Percentiles rank a stretch among this genome's conserved stretches.
Conservation (phyloP, 2,329 filamentous ascomycete species). For the Epichloe baconii region DNA sequence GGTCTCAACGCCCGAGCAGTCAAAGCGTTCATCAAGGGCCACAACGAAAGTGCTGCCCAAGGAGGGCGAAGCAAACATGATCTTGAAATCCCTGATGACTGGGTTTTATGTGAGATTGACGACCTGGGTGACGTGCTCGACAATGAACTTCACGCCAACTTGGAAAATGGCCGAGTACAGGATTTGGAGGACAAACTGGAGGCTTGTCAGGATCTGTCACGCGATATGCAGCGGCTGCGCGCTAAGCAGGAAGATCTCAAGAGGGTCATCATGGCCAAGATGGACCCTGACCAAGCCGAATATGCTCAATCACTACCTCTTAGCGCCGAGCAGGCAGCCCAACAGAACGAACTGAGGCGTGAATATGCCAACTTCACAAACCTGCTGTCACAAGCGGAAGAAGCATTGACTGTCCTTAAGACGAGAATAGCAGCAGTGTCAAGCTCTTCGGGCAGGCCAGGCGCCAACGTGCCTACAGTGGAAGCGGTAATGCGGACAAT, state of each 20-base stretch:
- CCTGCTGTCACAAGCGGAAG: constrained; percentile 65
- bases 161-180: constrained; percentile 56
- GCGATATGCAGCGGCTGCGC: constrained; percentile 58
- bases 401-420: constrained; percentile 64
- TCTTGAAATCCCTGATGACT: constrained; percentile 54
- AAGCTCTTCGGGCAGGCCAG: constrained; percentile 32
- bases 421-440: constrained; percentile 56
- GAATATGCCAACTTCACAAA: constrained; percentile 63
- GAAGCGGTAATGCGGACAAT: constrained; percentile 90
- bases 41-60: constrained; percentile 41
- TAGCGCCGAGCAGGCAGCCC: constrained; percentile 68
- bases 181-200: constrained; percentile 56
- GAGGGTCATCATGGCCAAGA: constrained; percentile 56
- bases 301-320: constrained; percentile 57
- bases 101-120: constrained; percentile 64
- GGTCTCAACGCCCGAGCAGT: constrained; percentile 69
- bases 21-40: constrained; percentile 51
- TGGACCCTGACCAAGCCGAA: constrained; percentile 55
- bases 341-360: constrained; percentile 72
- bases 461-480: constrained; percentile 58
- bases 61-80: constrained; percentile 49
- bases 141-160: constrained; percentile 45
- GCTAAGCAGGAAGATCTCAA: constrained; percentile 67
- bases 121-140: constrained; percentile 54
- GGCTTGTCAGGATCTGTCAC: constrained; percentile 52